Evolutionary conservation across 768 basidiomycete species (phyloP), one percentile per base, ranked within the genome.

Genomic region (Pisolithus orientalis): DNA sequence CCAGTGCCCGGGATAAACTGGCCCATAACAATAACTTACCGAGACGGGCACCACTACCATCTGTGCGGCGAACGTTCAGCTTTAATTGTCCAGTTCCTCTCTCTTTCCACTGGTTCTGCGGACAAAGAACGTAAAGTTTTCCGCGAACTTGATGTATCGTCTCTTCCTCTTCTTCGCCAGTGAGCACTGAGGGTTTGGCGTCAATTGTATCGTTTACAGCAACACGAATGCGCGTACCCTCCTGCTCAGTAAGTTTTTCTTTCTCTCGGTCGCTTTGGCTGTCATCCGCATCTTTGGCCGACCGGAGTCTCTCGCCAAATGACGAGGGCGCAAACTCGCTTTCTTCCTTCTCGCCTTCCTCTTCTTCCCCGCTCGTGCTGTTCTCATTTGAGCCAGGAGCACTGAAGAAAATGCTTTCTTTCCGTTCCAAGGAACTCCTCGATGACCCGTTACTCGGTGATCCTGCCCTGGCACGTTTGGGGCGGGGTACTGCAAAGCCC

Each of bases 141-240:
- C 85, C 87, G 51, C 89, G 80, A 16, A 85, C 83, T 69, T 87
- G 85, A 65, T 82, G 80, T 45, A 89, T 67, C 6, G 85, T 88
- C 51, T 85, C 79, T 60, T 91, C 89, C 21, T 88, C 86, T 64
- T 91, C 89, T 67, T 91, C 89, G 8, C 89, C 89, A 3, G 89
- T 91, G 43, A 76, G 66, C 37, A 86, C 87, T 88, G 56, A 16
- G 21, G 31, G 5, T 14, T 11, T 37, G n/a, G 58, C 32, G 40
- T 39, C 27, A 32, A 32, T 16, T 39, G 28, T 51, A 57, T 21
- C 51, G 44, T 17, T 17, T 13, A n/a, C 28, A 42, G 9, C 16
- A 27, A 6, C 31, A 13, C 28, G 27, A 39, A 14, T 25, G 14
- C 1, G 68, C 79, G 54, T 50, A 83, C 88, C 76, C 64, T 87